These are phyloP conservation scores for Dysphania ambrosioides DNA, from an alignment of 148 eudicot species.

Conservation along the genomic window DNA sequence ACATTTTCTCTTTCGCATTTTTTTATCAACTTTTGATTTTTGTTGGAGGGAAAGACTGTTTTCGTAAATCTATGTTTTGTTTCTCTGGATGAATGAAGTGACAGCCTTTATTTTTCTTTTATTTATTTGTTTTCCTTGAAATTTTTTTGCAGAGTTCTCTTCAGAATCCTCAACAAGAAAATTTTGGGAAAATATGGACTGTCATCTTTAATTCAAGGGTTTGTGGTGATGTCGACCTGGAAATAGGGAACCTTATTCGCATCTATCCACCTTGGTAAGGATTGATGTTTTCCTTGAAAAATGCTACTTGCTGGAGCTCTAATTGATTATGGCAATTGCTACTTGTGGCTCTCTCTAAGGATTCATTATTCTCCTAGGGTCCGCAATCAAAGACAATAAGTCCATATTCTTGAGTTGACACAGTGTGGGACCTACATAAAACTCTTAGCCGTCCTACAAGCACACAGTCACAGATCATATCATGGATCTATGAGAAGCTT, in stretches of 20 bases:
- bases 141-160: constrained; percentile 40
- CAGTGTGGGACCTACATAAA: background rate
- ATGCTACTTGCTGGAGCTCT: background rate
- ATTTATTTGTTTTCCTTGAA: constrained; percentile 11
- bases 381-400: background rate
- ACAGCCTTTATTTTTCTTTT: background rate
- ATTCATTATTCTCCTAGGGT: too few species aligned
- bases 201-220: constrained; percentile 66
- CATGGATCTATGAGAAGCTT: background rate
- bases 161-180: constrained; percentile 35
- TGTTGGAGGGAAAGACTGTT: background rate
- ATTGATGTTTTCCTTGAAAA: constrained; percentile 7
- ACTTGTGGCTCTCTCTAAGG: too few species aligned
- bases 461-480: background rate
- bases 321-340: background rate
- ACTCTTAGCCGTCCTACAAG: background rate
- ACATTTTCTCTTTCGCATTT: background rate
- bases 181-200: constrained; percentile 37
- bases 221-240: constrained; percentile 73
- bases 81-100: constrained; percentile 4
- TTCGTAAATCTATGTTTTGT: background rate
- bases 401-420: background rate
- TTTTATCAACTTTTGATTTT: background rate
- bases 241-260: constrained; percentile 55
- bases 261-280: constrained; percentile 78